Base-by-base conservation (phyloP, 352 stramenopile genomes). In the Phytopythium aichiense region DNA sequence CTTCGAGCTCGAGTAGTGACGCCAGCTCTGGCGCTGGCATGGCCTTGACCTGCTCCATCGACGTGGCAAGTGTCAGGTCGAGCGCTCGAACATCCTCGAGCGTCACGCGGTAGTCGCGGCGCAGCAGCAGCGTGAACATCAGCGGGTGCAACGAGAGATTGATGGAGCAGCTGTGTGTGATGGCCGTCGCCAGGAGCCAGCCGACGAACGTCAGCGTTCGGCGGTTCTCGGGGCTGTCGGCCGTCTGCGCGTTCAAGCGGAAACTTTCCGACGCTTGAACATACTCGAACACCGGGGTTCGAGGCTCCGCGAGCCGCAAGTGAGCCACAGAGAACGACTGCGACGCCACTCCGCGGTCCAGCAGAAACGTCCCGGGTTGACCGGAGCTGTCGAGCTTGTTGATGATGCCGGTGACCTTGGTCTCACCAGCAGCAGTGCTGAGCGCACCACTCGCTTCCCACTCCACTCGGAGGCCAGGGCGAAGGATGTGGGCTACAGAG, bases 241-340 rank as follows among this genome's bases (percentile, higher is more conserved):
- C 22, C 15, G 67, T 71, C 28, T 77, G 68, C 12, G 75, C 63
- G 56, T 84, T 91, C n/a, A 91, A 67, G 73, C 73, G 84, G 45
- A 81, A 90, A 53, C 69, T 78, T 52, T 92, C 81, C 0, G 74
- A 86, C 9, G 68, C 76, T 69, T 84, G 65, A 31, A 89, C 66
- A 52, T 90, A 88, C 60, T 80, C 72, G 18, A 92, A 71, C 31
- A 77, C 66, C 7, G 80, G 58, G 25, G 46, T 60, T 20, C 35
- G 68, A n/a, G 81, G 77, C n/a, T 78, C 61, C 25, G 62, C 78
- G 16, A 90, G 56, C 11, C 40, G 52, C 40, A 92, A 51, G 9
- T 86, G 71, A 20, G 67, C 74, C 11, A 73, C 46, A 13, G 61
- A 28, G 28, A 90, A 83, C 18, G 69, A 75, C 33, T 77, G 59